These are phyloP conservation scores for Fraxinus sp. DNA, from an alignment of 305 asterid genomes.

Conservation along the genomic window DNA sequence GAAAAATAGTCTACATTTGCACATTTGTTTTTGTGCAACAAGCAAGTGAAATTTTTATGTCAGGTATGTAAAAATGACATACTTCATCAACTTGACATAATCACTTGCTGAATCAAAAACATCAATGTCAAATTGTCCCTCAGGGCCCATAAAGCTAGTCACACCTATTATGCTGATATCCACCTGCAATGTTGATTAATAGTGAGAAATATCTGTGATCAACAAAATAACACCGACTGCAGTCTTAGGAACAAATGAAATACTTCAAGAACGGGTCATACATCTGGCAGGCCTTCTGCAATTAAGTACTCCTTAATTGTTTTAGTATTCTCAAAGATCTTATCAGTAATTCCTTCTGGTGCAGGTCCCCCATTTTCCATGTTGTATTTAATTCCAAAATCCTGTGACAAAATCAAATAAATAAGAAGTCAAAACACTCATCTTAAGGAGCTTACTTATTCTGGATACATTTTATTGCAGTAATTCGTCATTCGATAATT, in stretches of 20 bases:
- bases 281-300: slow-evolving; percentile 96
- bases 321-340: slow-evolving; percentile 78
- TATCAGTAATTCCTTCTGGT: slow-evolving; percentile 87
- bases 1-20: neutral
- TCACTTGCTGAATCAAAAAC: slow-evolving; percentile 77
- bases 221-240: neutral
- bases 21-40: slow-evolving; percentile 14
- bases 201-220: slow-evolving; percentile 3
- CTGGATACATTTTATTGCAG: neutral
- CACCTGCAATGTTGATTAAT: slow-evolving; percentile 53
- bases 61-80: slow-evolving; percentile 28
- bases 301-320: slow-evolving; percentile 86
- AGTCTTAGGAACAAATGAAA: neutral
- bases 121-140: slow-evolving; percentile 87
- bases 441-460: slow-evolving; percentile 18
- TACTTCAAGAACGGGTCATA: slow-evolving; percentile 33
- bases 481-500: neutral
- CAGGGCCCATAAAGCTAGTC: slow-evolving; percentile 81
- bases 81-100: slow-evolving; percentile 79
- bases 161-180: slow-evolving; percentile 68
- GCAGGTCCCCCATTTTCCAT: slow-evolving; percentile 99
- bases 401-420: slow-evolving; percentile 45
- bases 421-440: slow-evolving; percentile 8
- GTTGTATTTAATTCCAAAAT: slow-evolving; percentile 97
- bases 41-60: slow-evolving; percentile 16